Conservation (phyloP, 2,329 filamentous ascomycete genomes). For the Fusarium mundagurra region DNA sequence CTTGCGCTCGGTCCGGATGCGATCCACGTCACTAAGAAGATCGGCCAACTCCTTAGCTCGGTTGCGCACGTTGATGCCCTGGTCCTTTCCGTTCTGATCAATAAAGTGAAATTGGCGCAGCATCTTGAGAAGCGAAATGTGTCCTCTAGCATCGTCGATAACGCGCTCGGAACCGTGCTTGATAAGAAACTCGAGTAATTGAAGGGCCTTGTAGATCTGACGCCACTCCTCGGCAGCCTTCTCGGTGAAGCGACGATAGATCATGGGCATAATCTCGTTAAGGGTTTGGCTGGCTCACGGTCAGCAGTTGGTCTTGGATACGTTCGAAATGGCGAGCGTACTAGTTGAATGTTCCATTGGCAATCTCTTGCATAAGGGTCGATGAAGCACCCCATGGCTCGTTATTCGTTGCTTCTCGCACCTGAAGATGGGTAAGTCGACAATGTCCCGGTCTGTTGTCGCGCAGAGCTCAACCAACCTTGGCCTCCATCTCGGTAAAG, state of each 20-base stretch:
- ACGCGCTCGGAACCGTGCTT: constrained; percentile 98
- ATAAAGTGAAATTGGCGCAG: constrained; percentile 98
- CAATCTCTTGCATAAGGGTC: constrained; percentile 95
- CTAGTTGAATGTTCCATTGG: constrained; percentile 98
- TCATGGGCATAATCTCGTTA: constrained; percentile 99
- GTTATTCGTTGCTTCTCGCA: constrained; percentile 98
- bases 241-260: constrained; percentile 98
- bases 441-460: not conserved
- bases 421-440: constrained; percentile 59
- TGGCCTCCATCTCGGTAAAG: constrained; percentile 91
- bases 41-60: constrained; percentile 95
- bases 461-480: constrained; percentile 54
- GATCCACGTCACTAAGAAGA: constrained; percentile 90
- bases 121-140: constrained; percentile 97
- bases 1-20: constrained; percentile 83
- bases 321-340: constrained; percentile 62
- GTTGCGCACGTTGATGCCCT: constrained; percentile 97
- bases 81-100: constrained; percentile 95
- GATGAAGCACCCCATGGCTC: constrained; percentile 94
- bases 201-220: constrained; percentile 98
- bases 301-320: constrained; percentile 26
- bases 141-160: constrained; percentile 94
- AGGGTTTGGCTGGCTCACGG: constrained; percentile 77
- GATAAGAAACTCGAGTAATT: constrained; percentile 95
- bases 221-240: constrained; percentile 98